phyloP scores from a whole-genome alignment of 257 asterid species.

The Nicotiana paniculata region DNA sequence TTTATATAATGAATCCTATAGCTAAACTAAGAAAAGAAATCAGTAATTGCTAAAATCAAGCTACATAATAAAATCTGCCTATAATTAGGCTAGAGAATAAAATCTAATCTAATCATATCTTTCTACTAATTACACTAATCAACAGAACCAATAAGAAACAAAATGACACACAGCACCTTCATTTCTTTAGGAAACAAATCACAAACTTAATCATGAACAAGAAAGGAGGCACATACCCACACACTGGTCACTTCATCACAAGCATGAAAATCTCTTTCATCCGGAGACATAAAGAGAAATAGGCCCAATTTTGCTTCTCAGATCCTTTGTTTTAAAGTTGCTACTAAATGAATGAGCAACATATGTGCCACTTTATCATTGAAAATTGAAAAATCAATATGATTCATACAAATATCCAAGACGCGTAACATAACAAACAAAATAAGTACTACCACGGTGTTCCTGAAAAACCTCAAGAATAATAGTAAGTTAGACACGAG shows the following conservation, averaged over 20 bases:
- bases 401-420: neutral
- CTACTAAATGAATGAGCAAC: neutral
- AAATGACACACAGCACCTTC: conserved; percentile 12
- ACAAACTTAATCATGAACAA: neutral
- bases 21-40: no score
- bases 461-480: neutral
- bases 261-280: neutral
- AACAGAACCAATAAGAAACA: neutral
- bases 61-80: no score
- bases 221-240: neutral
- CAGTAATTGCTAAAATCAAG: no score
- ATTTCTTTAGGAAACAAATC: neutral
- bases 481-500: neutral
- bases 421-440: neutral
- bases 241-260: neutral
- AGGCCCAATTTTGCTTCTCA: neutral
- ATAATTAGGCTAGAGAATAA: no score
- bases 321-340: neutral
- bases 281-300: neutral
- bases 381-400: neutral
- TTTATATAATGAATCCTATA: no score
- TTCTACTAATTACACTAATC: no score
- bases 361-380: neutral
- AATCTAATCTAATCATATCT: no score
- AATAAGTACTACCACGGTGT: neutral